Percentiles rank a stretch among this genome's conserved stretches.
These are phyloP conservation scores for Pueraria montana DNA, from an alignment of 306 rosid species.

Conservation along the genomic window DNA sequence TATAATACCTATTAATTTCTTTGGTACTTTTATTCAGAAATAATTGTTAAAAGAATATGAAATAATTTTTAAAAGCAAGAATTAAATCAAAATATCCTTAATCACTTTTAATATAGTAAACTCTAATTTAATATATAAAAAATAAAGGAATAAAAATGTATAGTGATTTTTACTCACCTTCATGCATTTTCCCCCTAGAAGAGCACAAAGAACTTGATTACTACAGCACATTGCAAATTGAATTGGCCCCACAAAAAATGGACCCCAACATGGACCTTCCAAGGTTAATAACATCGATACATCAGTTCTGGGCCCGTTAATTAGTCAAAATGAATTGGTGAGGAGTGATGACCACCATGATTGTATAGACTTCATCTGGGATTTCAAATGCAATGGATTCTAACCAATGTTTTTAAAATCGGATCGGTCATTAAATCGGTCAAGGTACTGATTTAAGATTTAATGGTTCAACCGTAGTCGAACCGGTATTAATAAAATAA, in stretches of 20 bases:
- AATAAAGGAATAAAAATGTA: not conserved
- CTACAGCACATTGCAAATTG: not conserved
- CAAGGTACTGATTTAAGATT: no score
- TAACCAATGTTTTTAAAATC: no score
- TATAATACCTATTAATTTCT: not conserved
- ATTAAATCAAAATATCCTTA: not conserved
- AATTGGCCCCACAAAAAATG: not conserved
- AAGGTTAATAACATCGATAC: not conserved
- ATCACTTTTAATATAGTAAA: no score
- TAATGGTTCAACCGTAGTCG: no score
- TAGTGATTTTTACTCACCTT: not conserved
- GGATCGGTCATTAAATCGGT: no score
- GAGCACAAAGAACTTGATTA: not conserved
- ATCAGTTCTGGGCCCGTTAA: not conserved
- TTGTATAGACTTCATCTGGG: not conserved
- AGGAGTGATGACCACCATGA: not conserved
- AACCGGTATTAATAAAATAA: no score
- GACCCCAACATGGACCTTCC: constrained; percentile 9
- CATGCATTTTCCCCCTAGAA: not conserved
- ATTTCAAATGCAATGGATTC: not conserved
- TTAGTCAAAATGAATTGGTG: not conserved
- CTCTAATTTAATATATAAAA: not conserved
- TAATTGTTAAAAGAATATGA: not conserved
- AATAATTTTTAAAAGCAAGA: not conserved
- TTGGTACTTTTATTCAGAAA: not conserved